phyloP scores from a whole-genome alignment of 1,284 basidiomycete species.

The Tylopilus sp. region DNA sequence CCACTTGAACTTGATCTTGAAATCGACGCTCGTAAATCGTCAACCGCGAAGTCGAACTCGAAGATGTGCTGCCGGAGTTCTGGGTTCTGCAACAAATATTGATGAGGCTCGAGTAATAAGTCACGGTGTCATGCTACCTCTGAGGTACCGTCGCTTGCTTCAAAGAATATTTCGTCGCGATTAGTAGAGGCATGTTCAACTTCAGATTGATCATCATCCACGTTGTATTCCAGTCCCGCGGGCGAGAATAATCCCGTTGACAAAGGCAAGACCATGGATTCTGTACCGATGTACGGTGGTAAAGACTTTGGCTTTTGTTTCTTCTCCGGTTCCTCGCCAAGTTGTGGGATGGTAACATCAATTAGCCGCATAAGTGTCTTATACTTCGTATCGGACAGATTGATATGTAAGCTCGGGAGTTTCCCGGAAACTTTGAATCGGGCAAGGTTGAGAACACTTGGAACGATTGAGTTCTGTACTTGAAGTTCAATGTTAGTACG shows the following conservation, averaged over 20 bases:
- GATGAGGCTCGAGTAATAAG: slow-evolving; percentile 9
- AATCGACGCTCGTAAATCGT: slow-evolving; percentile 79
- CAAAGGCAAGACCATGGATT: slow-evolving; percentile 45
- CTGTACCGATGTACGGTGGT: slow-evolving; percentile 24
- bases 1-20: slow-evolving; percentile 63
- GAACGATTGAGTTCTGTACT: slow-evolving; percentile 92
- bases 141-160: slow-evolving; percentile 62
- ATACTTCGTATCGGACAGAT: slow-evolving; percentile 96
- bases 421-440: slow-evolving; percentile 91
- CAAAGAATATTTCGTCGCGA: slow-evolving; percentile 65
- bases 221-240: slow-evolving; percentile 57
- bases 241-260: slow-evolving; percentile 52
- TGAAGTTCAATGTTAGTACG: slow-evolving; percentile 89
- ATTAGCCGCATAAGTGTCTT: slow-evolving; percentile 91
- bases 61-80: slow-evolving; percentile 81
- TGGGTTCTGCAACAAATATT: slow-evolving; percentile 37
- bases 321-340: slow-evolving; percentile 51
- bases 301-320: slow-evolving; percentile 26
- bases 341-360: slow-evolving; percentile 85
- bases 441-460: slow-evolving; percentile 79
- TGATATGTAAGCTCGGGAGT: slow-evolving; percentile 84
- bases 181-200: slow-evolving; percentile 38
- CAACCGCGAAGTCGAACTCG: slow-evolving; percentile 87
- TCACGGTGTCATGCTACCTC: slow-evolving; percentile 42
- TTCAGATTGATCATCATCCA: slow-evolving; percentile 59